A percentile compares a stretch with the other conserved stretches of the same genome.
Conservation (phyloP, 2,329 filamentous ascomycete genomes). For the Penicillium sp. region DNA sequence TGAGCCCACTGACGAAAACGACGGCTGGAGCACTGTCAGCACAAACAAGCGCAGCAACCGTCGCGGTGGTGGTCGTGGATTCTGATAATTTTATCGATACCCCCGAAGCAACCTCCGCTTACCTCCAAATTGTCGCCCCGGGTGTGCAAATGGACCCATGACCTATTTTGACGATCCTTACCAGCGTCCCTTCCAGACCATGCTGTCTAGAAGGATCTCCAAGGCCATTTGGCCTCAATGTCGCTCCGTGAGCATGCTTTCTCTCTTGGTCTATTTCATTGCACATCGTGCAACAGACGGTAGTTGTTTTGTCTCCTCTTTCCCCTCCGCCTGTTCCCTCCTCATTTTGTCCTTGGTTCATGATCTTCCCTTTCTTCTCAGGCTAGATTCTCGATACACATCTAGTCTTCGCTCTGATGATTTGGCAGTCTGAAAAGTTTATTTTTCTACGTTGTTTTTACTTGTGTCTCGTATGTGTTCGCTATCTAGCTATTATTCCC, state of each 20-base stretch:
- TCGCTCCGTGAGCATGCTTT: slow-evolving; percentile 20
- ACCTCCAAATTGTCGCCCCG: slow-evolving; percentile 6
- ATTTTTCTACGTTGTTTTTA: slow-evolving; percentile 21
- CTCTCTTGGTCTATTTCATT: slow-evolving; percentile 6
- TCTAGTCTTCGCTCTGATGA: slow-evolving; percentile 36
- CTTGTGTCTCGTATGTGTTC: slow-evolving; percentile 20
- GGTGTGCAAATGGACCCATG: not conserved
- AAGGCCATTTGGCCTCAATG: not conserved
- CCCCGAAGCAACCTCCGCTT: slow-evolving; percentile 23
- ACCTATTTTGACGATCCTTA: not conserved
- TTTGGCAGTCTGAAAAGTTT: slow-evolving; percentile 41
- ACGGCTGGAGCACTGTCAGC: slow-evolving; percentile 51
- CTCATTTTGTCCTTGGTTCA: slow-evolving; percentile 25
- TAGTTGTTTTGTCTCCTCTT: slow-evolving; percentile 19
- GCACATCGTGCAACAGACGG: slow-evolving; percentile 6
- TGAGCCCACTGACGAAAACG: slow-evolving; percentile 38
- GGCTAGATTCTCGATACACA: slow-evolving; percentile 31
- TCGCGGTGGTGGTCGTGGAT: slow-evolving; percentile 41
- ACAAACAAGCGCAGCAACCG: slow-evolving; percentile 46
- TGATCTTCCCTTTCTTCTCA: slow-evolving; percentile 28
- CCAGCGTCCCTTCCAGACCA: not conserved
- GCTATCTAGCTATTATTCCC: slow-evolving; percentile 34
- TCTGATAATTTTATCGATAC: slow-evolving; percentile 42
- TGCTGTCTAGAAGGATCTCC: not conserved
- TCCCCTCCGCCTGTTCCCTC: slow-evolving; percentile 12